Base-by-base conservation (phyloP, 768 basidiomycete species). In the Cystofilobasidium ferigula region DNA sequence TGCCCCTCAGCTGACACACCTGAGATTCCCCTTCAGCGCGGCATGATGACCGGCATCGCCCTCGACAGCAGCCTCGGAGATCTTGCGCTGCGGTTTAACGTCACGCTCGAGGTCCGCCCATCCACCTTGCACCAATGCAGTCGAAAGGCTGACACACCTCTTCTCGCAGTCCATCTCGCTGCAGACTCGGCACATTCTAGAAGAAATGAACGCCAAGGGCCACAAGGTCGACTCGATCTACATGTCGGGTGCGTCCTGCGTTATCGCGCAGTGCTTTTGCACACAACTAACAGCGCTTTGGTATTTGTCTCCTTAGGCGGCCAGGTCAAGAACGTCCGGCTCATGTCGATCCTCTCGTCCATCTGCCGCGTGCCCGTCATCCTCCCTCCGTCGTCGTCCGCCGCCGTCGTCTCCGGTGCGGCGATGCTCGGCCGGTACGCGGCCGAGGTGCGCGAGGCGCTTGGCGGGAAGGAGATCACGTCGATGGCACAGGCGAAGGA, bases 401-500 rank as follows among this genome's bases (percentile, higher is more conserved):
- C 84, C 0, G 88, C 93, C 1, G 95, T 98, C 38, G 91, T 94
- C 3, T 81, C 88, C 14, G 95, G 95, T 0, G 85, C 89, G 0
- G 92, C 94, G 9, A 94, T 99, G 87, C 81, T 99, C 20, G 95
- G 87, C 18, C 81, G 89, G 62, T 87, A 88, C 72, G 93, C 94
- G 2, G 83, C 82, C 30, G 86, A 88, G 70, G 74, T 80, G 3
- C 80, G 78, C 61, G 71, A 71, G 26, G 70, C 73, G 45, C 57
- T 66, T 38, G 71, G 70, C 32, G 76, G 76, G 30, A 74, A 75
- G 54, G 73, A 78, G 61, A 78, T 79, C 67, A 59, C 63, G 8
- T 71, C 71, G 10, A 80, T 81, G 63, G 64, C 70, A 20, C 72
- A 76, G 24, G 78, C 77, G 9, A 75, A 75, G 61, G 61, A 76